Conservation (phyloP, 345 rosid species). For the Mangifera indica region DNA sequence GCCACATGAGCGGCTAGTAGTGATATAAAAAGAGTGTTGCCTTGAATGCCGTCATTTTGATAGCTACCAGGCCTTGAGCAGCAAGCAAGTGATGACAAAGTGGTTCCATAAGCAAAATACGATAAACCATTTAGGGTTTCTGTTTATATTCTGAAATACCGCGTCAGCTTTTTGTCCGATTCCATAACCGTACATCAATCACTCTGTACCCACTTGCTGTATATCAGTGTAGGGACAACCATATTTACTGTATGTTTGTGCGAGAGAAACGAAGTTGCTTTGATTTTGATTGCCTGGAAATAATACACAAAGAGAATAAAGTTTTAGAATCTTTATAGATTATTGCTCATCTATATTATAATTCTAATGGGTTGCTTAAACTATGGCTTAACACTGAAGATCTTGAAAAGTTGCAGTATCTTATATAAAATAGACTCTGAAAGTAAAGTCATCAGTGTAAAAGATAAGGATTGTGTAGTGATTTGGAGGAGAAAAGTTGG, state of each 20-base stretch:
- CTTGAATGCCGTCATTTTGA: neutral
- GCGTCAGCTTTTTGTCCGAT: constrained; percentile 6
- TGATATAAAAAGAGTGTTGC: neutral
- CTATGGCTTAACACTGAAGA: too few relatives aligned
- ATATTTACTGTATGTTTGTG: neutral
- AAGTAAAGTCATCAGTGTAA: neutral
- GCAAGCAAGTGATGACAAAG: neutral
- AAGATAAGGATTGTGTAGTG: neutral
- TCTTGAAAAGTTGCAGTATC: too few relatives aligned
- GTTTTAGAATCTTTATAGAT: neutral
- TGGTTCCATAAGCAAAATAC: neutral
- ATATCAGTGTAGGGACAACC: neutral
- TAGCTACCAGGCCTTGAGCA: neutral
- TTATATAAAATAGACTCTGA: too few relatives aligned
- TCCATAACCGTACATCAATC: neutral
- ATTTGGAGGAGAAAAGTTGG: neutral
- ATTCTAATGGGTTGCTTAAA: neutral
- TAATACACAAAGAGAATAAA: neutral
- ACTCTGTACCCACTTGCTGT: neutral
- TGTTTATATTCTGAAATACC: neutral
- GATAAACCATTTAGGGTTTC: neutral
- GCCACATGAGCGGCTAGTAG: neutral
- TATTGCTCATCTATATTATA: neutral
- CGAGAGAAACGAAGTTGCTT: neutral
- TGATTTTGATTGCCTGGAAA: neutral